phyloP scores from a whole-genome alignment of 768 basidiomycete genomes.

The Kwoniella dejecticola region DNA sequence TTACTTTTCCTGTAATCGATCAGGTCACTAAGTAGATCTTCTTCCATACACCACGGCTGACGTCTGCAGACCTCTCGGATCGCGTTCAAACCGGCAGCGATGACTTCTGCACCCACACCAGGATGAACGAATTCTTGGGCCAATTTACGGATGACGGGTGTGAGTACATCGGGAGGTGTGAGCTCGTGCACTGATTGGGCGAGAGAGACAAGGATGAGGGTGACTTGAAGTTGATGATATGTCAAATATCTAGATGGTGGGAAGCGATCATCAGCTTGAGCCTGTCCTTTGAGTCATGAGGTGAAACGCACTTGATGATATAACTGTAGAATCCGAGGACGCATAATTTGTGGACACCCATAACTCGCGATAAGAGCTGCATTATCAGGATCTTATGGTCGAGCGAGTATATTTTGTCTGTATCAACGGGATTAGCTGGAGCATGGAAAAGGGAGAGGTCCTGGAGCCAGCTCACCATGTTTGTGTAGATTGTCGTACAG shows the following conservation, averaged over 20 bases:
- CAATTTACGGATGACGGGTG: conserved; percentile 84
- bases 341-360: conserved; percentile 88
- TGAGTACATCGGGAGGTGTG: conserved; percentile 88
- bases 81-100: conserved; percentile 93
- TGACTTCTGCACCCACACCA: conserved; percentile 91
- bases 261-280: background rate
- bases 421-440: background rate
- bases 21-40: conserved; percentile 85
- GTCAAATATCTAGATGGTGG: conserved; percentile 70
- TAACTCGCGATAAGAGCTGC: conserved; percentile 92
- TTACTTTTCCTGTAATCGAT: conserved; percentile 93
- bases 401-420: conserved; percentile 89
- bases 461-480: conserved; percentile 60
- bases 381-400: conserved; percentile 97
- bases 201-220: conserved; percentile 87
- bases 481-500: conserved; percentile 79
- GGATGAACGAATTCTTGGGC: conserved; percentile 97
- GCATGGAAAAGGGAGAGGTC: background rate
- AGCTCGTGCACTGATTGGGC: conserved; percentile 94
- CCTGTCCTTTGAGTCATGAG: background rate
- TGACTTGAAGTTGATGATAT: conserved; percentile 87
- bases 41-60: conserved; percentile 97
- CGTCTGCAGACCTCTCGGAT: conserved; percentile 91
- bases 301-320: conserved; percentile 64
- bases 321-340: conserved; percentile 95